phyloP scores from a whole-genome alignment of 2,329 filamentous ascomycete species.

The Pyrenophora tritici-repentis region DNA sequence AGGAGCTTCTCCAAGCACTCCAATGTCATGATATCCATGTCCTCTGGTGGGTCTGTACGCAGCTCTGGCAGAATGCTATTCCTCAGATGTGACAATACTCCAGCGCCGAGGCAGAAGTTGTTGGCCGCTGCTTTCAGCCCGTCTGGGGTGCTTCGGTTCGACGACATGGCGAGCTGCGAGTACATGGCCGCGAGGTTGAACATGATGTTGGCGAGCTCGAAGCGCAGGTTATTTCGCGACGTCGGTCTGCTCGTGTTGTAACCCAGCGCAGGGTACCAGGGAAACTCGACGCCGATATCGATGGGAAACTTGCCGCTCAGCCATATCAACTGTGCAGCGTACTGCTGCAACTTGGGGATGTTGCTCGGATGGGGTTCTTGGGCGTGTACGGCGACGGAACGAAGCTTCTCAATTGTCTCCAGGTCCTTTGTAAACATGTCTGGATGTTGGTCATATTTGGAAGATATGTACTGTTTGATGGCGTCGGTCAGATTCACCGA shows the following conservation, averaged over 20 bases:
- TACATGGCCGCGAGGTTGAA: slow-evolving; percentile 95
- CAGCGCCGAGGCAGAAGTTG: slow-evolving; percentile 86
- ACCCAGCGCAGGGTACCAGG: slow-evolving; percentile 92
- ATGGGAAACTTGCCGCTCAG: slow-evolving; percentile 94
- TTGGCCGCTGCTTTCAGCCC: slow-evolving; percentile 87
- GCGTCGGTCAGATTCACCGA: slow-evolving; percentile 77
- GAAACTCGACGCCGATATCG: slow-evolving; percentile 93
- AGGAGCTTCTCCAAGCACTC: slow-evolving; percentile 82
- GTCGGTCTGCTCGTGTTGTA: slow-evolving; percentile 80
- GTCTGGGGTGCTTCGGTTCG: slow-evolving; percentile 77
- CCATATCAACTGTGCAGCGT: slow-evolving; percentile 92
- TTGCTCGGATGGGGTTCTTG: slow-evolving; percentile 87
- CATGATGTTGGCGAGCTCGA: slow-evolving; percentile 89
- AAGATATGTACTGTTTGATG: slow-evolving; percentile 93
- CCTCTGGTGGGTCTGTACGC: slow-evolving; percentile 82
- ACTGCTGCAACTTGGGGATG: slow-evolving; percentile 83
- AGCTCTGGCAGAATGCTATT: slow-evolving; percentile 79
- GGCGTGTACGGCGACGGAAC: slow-evolving; percentile 84
- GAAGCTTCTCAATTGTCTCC: slow-evolving; percentile 80
- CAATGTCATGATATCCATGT: slow-evolving; percentile 90
- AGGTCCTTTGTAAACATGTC: slow-evolving; percentile 95
- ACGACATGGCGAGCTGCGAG: slow-evolving; percentile 83
- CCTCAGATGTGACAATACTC: slow-evolving; percentile 79
- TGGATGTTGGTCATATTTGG: slow-evolving; percentile 97
- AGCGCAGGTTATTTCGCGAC: slow-evolving; percentile 69